Conservation (phyloP, 1,284 basidiomycete genomes). For the Spongiforma sp. region DNA sequence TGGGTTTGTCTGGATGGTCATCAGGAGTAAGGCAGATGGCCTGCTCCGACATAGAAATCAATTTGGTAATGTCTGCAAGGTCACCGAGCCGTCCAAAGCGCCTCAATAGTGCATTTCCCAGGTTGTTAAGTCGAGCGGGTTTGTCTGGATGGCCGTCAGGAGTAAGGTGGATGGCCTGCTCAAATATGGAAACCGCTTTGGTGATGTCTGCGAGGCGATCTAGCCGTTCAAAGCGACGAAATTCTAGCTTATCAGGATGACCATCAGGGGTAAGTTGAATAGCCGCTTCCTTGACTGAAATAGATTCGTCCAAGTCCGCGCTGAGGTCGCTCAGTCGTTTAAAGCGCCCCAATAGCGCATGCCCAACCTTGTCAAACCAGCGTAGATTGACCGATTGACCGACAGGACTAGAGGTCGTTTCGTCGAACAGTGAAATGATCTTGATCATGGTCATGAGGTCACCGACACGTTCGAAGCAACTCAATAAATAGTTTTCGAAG, state of each 20-base stretch:
- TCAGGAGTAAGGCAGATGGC: background rate
- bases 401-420: too few species aligned
- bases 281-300: background rate
- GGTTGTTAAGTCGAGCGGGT: background rate
- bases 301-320: background rate
- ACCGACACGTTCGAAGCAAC: too few species aligned
- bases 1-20: background rate
- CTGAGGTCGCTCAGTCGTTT: background rate
- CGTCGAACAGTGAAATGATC: too few species aligned
- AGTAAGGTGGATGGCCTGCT: background rate
- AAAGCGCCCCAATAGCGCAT: too few species aligned
- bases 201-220: background rate
- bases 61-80: background rate
- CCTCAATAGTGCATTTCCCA: background rate
- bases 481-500: background rate
- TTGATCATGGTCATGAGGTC: too few species aligned
- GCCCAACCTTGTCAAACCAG: too few species aligned
- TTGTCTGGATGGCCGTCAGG: background rate
- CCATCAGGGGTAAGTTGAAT: background rate
- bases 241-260: background rate
- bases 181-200: background rate
- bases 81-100: background rate
- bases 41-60: background rate
- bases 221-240: background rate
- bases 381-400: too few species aligned